Conservation (phyloP, 225 moss, liverwort and hornwort genomes). For the Pleurozium schreberi region DNA sequence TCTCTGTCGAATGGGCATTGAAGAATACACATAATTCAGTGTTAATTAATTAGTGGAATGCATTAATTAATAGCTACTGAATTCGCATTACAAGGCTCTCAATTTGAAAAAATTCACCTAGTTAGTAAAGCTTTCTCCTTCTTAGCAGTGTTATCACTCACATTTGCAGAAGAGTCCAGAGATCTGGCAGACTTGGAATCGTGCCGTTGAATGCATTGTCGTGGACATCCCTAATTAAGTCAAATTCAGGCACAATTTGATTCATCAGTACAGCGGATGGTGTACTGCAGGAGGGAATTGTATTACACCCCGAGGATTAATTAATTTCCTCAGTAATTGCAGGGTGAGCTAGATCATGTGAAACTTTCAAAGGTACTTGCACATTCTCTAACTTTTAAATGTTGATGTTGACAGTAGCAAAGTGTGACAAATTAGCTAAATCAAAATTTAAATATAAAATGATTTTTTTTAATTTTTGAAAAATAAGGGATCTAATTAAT, state of each 20-base stretch:
- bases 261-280: background rate
- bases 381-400: no score
- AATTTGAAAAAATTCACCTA: background rate
- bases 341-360: no score
- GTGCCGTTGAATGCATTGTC: background rate
- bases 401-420: no score
- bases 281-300: background rate
- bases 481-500: no score
- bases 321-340: background rate
- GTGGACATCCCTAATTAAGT: slow-evolving; percentile 11
- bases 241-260: background rate
- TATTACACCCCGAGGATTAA: background rate
- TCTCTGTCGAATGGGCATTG: slow-evolving; percentile 8
- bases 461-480: no score
- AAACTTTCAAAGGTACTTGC: no score
- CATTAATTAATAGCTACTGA: background rate
- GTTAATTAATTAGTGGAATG: background rate
- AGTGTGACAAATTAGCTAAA: no score
- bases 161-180: background rate
- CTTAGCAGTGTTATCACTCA: background rate
- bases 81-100: background rate
- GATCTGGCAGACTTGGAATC: background rate
- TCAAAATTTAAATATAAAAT: no score
- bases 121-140: background rate
- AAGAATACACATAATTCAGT: no score